Base-by-base conservation (phyloP, 495 filamentous ascomycete genomes). In the Aspergillus indologenus region DNA sequence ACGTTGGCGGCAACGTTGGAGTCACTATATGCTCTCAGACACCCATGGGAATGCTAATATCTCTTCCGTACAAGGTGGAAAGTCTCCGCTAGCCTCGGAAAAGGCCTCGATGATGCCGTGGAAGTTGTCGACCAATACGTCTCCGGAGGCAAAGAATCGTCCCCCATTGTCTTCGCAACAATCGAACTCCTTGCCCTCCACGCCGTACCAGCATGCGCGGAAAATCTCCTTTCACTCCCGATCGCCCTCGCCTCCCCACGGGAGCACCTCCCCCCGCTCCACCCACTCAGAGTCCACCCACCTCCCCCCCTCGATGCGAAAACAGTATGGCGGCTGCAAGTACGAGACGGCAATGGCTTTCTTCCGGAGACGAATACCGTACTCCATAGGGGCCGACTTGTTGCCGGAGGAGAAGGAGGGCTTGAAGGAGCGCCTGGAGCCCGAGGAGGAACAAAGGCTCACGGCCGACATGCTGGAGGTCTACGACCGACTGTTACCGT, bases 181-280 rank as follows among this genome's bases (percentile, higher is more conserved):
- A 58, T 96, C 94, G 12, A 96, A 81, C 67, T 98, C 94, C 18
- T 86, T 98, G 20, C 94, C 94, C 0, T 96, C 94, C 5, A 98
- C 94, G 0, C 94, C 94, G 5, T 91, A 91, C 60, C 92, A 97
- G 68, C 87, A 90, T 70, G 82, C 91, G 63, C 85, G 91, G 62
- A 88, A 91, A 63, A 87, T 91, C 65, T 89, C 89, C 18, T 91
- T 90, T 59, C 85, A 86, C 68, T 93, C 90, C 21, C 82, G 92
- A 56, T 92, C 94, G 49, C 93, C 90, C 14, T 97, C 93, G 5
- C 93, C 93, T 26, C 85, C 79, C 63, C 85, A 85, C 55, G 85
- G 79, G 58, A 90, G 86, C 72, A 90, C 90, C 62, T 97, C 93
- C 20, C 94, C 94, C 24, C 85, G 90, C 56, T 98, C 94, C 3